Percentiles rank a stretch among this genome's conserved stretches.
phyloP scores from a whole-genome alignment of 805 yeast species.

The Candida chauliodis region DNA sequence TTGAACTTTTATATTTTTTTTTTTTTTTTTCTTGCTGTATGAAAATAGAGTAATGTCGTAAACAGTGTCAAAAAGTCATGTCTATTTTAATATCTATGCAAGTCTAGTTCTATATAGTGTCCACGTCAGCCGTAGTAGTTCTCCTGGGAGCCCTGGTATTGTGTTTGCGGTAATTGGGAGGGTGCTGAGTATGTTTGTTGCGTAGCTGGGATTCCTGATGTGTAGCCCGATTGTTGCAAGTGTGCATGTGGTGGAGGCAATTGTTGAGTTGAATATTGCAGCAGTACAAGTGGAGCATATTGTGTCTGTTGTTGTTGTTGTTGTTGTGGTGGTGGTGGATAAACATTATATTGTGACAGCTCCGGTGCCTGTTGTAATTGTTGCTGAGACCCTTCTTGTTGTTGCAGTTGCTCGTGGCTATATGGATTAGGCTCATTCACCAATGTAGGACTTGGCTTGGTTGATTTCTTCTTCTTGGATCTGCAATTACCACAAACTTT shows the following conservation, averaged over 20 bases:
- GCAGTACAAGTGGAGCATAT: constrained; percentile 1
- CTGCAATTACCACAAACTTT: constrained; percentile 58
- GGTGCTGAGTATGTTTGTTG: constrained; percentile 8
- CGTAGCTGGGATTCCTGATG: neutral
- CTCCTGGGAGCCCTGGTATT: constrained; percentile 6
- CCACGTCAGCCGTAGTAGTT: no score
- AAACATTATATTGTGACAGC: neutral
- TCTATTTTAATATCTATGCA: no score
- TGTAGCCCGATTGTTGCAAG: neutral
- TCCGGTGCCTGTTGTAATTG: neutral
- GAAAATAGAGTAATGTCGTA: no score
- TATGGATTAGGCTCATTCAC: neutral
- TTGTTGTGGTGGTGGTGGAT: neutral
- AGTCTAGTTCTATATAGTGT: no score
- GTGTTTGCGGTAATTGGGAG: constrained; percentile 12
- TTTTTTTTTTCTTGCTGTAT: no score
- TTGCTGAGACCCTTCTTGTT: no score
- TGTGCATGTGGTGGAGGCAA: constrained; percentile 6
- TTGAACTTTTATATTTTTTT: no score
- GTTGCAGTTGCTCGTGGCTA: neutral
- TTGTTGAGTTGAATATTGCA: neutral
- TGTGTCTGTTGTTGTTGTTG: neutral
- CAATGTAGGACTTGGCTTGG: neutral
- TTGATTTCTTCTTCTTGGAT: constrained; percentile 44
- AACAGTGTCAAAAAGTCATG: no score